Evolutionary conservation across 495 filamentous ascomycete genomes (phyloP).

Genomic region (Endocarpon pusillum): DNA sequence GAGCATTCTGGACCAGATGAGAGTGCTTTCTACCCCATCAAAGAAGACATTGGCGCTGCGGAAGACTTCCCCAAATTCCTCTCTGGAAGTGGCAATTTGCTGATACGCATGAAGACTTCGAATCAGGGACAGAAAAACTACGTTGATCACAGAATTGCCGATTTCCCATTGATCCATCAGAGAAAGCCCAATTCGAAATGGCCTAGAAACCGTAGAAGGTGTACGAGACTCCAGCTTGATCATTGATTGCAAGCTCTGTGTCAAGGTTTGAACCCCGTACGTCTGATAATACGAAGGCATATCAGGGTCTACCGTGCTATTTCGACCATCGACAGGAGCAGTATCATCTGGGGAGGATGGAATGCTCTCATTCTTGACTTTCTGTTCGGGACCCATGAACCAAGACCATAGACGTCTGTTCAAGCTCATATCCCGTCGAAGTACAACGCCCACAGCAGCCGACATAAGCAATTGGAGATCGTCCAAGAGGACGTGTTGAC

Average conservation of each 20-base stretch:
- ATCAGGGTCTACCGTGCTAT: constrained; percentile 21
- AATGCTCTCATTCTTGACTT: constrained; percentile 21
- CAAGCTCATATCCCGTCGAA: constrained; percentile 84
- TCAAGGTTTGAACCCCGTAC: constrained; percentile 57
- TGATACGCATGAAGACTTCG: constrained; percentile 60
- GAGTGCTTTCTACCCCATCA: constrained; percentile 82
- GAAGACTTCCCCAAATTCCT: constrained; percentile 70
- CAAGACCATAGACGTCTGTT: constrained; percentile 93
- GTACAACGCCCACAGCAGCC: constrained; percentile 70
- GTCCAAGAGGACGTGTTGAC: constrained; percentile 44
- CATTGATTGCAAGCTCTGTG: constrained; percentile 59
- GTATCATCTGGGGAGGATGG: constrained; percentile 27
- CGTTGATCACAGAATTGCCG: constrained; percentile 70
- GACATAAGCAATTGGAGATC: constrained; percentile 69
- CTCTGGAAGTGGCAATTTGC: constrained; percentile 33
- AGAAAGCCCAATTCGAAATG: constrained; percentile 81
- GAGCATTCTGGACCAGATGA: constrained; percentile 80
- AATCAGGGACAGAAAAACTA: constrained; percentile 76
- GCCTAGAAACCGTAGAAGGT: constrained; percentile 59
- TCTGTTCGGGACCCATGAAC: constrained; percentile 71
- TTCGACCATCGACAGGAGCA: constrained; percentile 23
- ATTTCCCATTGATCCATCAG: constrained; percentile 98
- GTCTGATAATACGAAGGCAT: constrained; percentile 65
- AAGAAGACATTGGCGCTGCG: constrained; percentile 91
- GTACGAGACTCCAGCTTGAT: constrained; percentile 37